Evolutionary conservation across 345 rosid species (phyloP), one percentile per base, ranked within the genome.

Genomic region (Lumnitzera racemosa): DNA sequence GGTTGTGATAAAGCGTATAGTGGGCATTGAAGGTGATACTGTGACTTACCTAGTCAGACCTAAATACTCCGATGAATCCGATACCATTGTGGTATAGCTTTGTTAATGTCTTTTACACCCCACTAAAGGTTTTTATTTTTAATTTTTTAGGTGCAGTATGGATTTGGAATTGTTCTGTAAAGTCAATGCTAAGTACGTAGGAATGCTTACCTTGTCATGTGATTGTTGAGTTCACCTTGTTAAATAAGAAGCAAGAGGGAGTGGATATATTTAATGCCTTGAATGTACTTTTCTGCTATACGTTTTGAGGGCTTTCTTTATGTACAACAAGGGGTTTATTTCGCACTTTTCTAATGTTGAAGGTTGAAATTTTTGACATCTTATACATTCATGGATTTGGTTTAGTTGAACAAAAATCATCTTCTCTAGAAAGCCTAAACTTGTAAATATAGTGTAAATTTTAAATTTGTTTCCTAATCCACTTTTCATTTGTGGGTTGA

Each of bases 21-120:
- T 80, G 48, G 89, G 86, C 17, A 20, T 83, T 61, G 95, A 83
- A 58, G 91, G 89, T 46, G 91, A 89, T 69, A 53, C 56, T 24
- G 67, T 87, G 9, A 79, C 81, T 58, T 82, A 77, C 61, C 65
- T 78, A 13, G 62, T 70, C 36, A 85, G 78, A 56, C 87, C 90
- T 47, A 13, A 9, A 14, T 71, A 80, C 62, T 72, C 71, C 7
- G 74, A 75, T 53, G 51, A 54, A 56, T 58, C 67, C 15, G 25
- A 70, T 54, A 79, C 85, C 59, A 50, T 81, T 51, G 71, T 78
- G 84, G 95, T 89, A 84, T 47, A 36, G 11, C 43, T 51, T 53
- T 65, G 16, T 51, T 58, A 46, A 13, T 16, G 17, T 15, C 2
- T 51, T 27, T 27, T 27, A 27, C 31, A 27, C 31, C 31, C 31